Evolutionary conservation across 1,284 basidiomycete species (phyloP).

Genomic region (Malassezia dermatis): DNA sequence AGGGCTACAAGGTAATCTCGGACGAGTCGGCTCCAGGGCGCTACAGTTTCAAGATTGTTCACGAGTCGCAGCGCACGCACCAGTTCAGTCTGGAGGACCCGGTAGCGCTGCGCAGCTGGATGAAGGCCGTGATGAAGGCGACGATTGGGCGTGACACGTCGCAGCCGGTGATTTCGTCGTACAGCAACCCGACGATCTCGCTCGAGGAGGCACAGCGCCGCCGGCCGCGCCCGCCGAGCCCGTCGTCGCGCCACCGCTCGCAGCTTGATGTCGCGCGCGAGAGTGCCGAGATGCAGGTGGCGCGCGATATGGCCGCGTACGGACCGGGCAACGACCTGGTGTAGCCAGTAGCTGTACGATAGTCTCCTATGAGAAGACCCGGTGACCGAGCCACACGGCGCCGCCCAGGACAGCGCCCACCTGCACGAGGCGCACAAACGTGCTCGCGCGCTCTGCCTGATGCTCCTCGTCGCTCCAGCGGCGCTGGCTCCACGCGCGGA

Average conservation of each 20-base stretch:
- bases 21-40: slow-evolving; percentile 84
- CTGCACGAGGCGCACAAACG: slow-evolving; percentile 30
- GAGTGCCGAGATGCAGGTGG: slow-evolving; percentile 38
- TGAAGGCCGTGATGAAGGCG: slow-evolving; percentile 99
- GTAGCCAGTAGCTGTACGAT: neutral
- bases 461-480: slow-evolving; percentile 17
- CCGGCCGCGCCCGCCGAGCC: slow-evolving; percentile 84
- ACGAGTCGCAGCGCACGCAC: slow-evolving; percentile 76
- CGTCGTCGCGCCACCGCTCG: slow-evolving; percentile 66
- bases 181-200: slow-evolving; percentile 92
- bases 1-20: slow-evolving; percentile 82
- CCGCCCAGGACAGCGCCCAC: slow-evolving; percentile 24
- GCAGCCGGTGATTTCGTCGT: slow-evolving; percentile 79
- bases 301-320: neutral
- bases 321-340: neutral
- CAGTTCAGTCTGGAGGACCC: slow-evolving; percentile 86
- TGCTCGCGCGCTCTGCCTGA: slow-evolving; percentile 22
- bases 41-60: slow-evolving; percentile 90
- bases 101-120: slow-evolving; percentile 77
- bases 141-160: slow-evolving; percentile 64
- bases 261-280: slow-evolving; percentile 77
- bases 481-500: slow-evolving; percentile 8
- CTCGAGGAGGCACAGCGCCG: slow-evolving; percentile 87
- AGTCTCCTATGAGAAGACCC: neutral
- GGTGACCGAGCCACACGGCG: slow-evolving; percentile 9